Evolutionary conservation across 2,329 filamentous ascomycete genomes (phyloP), one percentile per base, ranked within the genome.

Genomic region (Alternaria sp.): DNA sequence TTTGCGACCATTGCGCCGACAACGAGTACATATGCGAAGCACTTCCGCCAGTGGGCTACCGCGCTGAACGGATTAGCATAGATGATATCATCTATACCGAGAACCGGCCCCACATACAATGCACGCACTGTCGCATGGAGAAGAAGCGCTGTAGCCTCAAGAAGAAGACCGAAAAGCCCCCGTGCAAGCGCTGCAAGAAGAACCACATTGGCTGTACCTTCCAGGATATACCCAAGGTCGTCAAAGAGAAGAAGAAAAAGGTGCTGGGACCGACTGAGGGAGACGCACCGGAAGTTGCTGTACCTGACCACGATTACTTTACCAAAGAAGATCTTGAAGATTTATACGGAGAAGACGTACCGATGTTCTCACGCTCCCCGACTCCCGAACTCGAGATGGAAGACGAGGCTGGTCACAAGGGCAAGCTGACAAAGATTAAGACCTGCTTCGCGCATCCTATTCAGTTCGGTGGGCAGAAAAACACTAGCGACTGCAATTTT

Each of bases 371-470:
- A 20, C 70, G 69, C 5, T 68, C 72, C 11, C n/a, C 65, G 4
- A 76, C 71, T 0, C 71, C 72, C 14, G 68, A 75, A 8, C 56
- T 74, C 0, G 65, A 72, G 12, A 72, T 79, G 69, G 65, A 71
- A 25, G 78, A 80, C 25, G 45, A 64, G 2, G 51, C 63, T 8
- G 77, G 76, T 8, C 69, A 71, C 60, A 64, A 26, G 12, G 78
- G 78, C 2, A 41, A 58, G 12, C 53, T 75, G 15, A 74, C 68
- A 8, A 75, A 69, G 28, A 78, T 83, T 46, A 63, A 61, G 3
- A 84, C 82, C 2, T 79, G 73, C 1, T 80, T 82, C 53, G 76
- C 81, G 1, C 81, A 84, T 51, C 82, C 82, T 0, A 78, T 84
- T 12, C 41, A 65, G 4, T 83, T 84, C 58, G 60, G 69, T 23